A percentile compares a stretch with the other conserved stretches of the same genome.
These are phyloP conservation scores for Aureobasidium namibiae DNA, from an alignment of 2,329 filamentous ascomycete species.

Conservation along the genomic window DNA sequence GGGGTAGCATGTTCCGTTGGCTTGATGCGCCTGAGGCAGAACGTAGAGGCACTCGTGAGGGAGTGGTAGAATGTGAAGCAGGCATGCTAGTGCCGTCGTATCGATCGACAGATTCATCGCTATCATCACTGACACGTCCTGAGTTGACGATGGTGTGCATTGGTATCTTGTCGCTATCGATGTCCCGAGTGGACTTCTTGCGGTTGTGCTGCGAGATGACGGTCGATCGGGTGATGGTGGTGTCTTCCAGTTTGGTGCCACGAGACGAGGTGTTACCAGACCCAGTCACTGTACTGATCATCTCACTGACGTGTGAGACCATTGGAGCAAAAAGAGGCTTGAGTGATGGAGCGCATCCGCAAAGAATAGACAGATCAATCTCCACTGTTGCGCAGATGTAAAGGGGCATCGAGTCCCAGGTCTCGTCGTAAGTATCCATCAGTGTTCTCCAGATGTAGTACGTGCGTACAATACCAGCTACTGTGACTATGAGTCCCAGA, in stretches of 20 bases:
- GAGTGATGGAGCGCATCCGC: constrained; percentile 30
- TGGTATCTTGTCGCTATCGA: background rate
- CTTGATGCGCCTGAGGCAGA: background rate
- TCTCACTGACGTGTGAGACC: background rate
- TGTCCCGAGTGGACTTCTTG: background rate
- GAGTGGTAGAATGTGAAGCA: background rate
- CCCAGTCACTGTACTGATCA: background rate
- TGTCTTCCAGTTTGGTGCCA: background rate
- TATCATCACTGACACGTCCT: background rate
- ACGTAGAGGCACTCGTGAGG: background rate
- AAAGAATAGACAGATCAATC: constrained; percentile 38
- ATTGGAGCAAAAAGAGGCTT: constrained; percentile 22
- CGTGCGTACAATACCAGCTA: constrained; percentile 32
- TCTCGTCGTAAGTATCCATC: constrained; percentile 34
- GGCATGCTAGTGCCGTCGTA: background rate
- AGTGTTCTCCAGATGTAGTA: constrained; percentile 37
- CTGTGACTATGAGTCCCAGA: constrained; percentile 16
- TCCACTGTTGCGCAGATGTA: constrained; percentile 41
- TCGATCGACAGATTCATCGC: background rate
- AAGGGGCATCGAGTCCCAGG: constrained; percentile 38
- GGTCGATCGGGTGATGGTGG: background rate
- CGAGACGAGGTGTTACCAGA: background rate
- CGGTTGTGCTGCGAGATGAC: background rate
- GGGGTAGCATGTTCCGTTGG: background rate
- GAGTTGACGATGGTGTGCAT: background rate